Conservation (phyloP, 75 land plant species). For the Pinus albicaulis region DNA sequence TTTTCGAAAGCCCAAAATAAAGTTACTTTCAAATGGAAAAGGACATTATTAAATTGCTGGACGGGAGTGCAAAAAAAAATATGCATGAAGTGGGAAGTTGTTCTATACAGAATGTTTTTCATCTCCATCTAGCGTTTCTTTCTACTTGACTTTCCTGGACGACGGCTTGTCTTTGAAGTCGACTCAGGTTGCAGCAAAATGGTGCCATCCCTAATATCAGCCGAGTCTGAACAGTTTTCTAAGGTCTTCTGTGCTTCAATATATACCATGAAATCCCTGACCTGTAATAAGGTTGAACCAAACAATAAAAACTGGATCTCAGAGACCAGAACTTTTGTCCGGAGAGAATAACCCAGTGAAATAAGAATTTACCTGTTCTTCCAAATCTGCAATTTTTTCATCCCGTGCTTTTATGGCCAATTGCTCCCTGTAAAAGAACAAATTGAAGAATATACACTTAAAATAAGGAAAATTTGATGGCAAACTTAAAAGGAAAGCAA, state of each 20-base stretch:
- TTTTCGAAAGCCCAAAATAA: too few species aligned
- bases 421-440: conserved; percentile 45
- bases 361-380: conserved; percentile 59
- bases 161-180: conserved; percentile 3
- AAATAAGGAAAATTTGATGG: neutral
- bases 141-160: conserved; percentile 10
- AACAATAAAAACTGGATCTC: conserved; percentile 3
- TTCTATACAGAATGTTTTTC: neutral
- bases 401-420: conserved; percentile 44
- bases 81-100: too few species aligned
- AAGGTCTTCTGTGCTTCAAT: conserved; percentile 49
- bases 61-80: too few species aligned
- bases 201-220: conserved; percentile 44
- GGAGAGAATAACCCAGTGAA: neutral
- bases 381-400: conserved; percentile 62
- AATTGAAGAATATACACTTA: neutral
- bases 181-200: conserved; percentile 29
- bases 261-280: conserved; percentile 45
- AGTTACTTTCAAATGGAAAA: too few species aligned
- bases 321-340: neutral
- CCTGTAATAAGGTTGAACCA: conserved; percentile 21
- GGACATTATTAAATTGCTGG: too few species aligned
- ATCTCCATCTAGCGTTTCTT: conserved; percentile 10
- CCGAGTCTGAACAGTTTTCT: conserved; percentile 26
- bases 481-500: neutral